Conservation (phyloP, 345 rosid genomes). For the Trapa incisa region DNA sequence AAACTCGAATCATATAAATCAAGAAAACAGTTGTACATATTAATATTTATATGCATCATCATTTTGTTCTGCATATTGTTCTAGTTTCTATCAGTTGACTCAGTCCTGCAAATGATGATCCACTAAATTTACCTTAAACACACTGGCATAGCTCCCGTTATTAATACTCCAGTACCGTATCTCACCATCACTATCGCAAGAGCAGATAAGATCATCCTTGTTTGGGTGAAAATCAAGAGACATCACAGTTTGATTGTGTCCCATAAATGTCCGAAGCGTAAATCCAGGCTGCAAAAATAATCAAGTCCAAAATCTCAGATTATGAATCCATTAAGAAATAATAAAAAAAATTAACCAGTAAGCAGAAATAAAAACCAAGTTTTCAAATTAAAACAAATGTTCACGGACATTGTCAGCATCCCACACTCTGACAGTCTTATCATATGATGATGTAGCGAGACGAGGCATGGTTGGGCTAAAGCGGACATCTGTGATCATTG, state of each 20-base stretch:
- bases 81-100: too few species aligned
- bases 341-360: not conserved
- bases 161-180: constrained; percentile 90
- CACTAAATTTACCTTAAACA: constrained; percentile 52
- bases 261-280: constrained; percentile 70
- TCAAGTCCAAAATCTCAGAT: not conserved
- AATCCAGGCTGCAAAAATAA: constrained; percentile 57
- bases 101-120: not conserved
- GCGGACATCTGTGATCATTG: constrained; percentile 80
- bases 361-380: not conserved
- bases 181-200: constrained; percentile 84
- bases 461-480: constrained; percentile 87
- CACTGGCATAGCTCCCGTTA: constrained; percentile 62
- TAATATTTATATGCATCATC: too few species aligned
- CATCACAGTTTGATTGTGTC: constrained; percentile 60
- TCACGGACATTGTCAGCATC: constrained; percentile 82
- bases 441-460: constrained; percentile 91
- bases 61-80: too few species aligned
- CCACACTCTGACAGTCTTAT: constrained; percentile 97
- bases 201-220: constrained; percentile 85
- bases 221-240: constrained; percentile 92
- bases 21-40: not conserved
- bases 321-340: not conserved
- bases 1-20: not conserved
- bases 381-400: constrained; percentile 1